Conservation (phyloP, 805 yeast genomes). For the Yarrowia sp. region DNA sequence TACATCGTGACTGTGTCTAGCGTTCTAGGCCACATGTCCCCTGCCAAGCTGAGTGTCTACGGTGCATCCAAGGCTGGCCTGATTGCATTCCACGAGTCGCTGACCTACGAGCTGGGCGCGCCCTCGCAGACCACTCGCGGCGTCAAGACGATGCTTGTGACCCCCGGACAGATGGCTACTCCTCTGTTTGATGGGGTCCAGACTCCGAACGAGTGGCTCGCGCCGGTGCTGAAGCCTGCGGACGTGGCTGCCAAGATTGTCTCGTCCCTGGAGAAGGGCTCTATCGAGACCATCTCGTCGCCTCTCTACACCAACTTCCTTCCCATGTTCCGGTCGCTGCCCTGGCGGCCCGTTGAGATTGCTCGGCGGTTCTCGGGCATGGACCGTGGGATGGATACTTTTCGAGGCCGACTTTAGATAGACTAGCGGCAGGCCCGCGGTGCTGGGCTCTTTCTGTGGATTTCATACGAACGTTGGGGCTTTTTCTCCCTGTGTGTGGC, state of each 20-base stretch:
- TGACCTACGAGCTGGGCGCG: slow-evolving; percentile 65
- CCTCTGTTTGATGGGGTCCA: slow-evolving; percentile 65
- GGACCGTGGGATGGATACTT: slow-evolving; percentile 43
- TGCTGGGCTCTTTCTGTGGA: background rate
- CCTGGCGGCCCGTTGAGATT: slow-evolving; percentile 63
- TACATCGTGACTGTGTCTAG: slow-evolving; percentile 79
- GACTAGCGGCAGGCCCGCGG: too few relatives aligned
- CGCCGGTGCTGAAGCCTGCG: slow-evolving; percentile 75
- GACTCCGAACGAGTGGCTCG: slow-evolving; percentile 71
- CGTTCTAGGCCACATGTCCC: slow-evolving; percentile 78
- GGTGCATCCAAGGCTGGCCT: slow-evolving; percentile 90
- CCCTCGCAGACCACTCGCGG: slow-evolving; percentile 40
- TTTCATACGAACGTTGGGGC: background rate
- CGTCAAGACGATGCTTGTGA: slow-evolving; percentile 68
- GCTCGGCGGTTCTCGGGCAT: slow-evolving; percentile 62
- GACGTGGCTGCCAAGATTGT: slow-evolving; percentile 61
- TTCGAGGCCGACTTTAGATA: slow-evolving; percentile 15
- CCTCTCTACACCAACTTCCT: slow-evolving; percentile 76
- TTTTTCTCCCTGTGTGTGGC: slow-evolving; percentile 20
- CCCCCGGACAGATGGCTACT: slow-evolving; percentile 86
- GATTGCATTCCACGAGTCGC: slow-evolving; percentile 77
- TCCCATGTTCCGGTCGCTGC: slow-evolving; percentile 67
- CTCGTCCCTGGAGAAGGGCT: slow-evolving; percentile 55
- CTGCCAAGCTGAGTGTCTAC: slow-evolving; percentile 72
- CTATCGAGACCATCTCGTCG: slow-evolving; percentile 61